Percentiles rank a stretch among this genome's conserved stretches.
Evolutionary conservation across 2,329 filamentous ascomycete species (phyloP).

Genomic region (Fusarium decemcellulare): DNA sequence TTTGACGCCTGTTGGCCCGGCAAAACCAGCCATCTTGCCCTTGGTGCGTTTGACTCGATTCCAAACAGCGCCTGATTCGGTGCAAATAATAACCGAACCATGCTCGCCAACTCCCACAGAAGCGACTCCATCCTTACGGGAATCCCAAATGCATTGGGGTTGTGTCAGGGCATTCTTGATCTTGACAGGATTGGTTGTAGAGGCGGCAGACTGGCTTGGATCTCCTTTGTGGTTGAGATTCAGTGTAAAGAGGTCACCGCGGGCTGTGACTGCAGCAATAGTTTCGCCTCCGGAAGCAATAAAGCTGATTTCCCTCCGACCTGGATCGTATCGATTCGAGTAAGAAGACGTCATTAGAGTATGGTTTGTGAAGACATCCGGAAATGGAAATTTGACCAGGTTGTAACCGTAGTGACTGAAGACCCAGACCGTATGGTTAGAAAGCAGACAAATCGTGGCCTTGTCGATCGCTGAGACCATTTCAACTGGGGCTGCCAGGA

Average conservation of each 20-base stretch:
- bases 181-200: constrained; percentile 93
- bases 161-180: constrained; percentile 85
- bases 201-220: constrained; percentile 71
- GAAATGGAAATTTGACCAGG: constrained; percentile 85
- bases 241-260: constrained; percentile 91
- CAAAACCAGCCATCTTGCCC: constrained; percentile 75
- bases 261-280: constrained; percentile 87
- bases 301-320: constrained; percentile 78
- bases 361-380: constrained; percentile 78
- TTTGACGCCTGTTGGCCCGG: constrained; percentile 68
- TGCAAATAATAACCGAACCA: constrained; percentile 94
- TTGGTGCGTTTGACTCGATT: constrained; percentile 86
- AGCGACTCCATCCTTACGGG: constrained; percentile 86
- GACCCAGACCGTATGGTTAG: constrained; percentile 91
- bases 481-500: constrained; percentile 76
- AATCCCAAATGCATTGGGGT: constrained; percentile 89
- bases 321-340: constrained; percentile 67
- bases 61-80: constrained; percentile 94
- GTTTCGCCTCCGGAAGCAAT: constrained; percentile 91
- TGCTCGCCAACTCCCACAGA: constrained; percentile 94
- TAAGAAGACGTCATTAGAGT: constrained; percentile 75
- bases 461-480: constrained; percentile 91
- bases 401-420: constrained; percentile 97
- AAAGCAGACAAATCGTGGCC: constrained; percentile 87
- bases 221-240: constrained; percentile 80